These are phyloP conservation scores for Entomortierella beljakovae DNA, from an alignment of 192 early-diverging fungal species.

Conservation along the genomic window DNA sequence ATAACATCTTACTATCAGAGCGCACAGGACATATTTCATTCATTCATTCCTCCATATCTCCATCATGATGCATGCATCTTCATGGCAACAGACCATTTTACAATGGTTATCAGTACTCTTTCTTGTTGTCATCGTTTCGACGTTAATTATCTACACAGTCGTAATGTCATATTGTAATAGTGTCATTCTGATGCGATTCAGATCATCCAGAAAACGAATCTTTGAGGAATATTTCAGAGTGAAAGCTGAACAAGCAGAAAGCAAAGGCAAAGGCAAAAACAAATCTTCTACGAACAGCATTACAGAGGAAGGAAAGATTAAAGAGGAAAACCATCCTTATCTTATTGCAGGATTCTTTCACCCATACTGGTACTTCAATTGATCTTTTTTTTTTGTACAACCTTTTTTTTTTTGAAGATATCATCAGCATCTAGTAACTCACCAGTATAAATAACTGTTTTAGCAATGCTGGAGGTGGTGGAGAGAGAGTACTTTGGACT, in stretches of 20 bases:
- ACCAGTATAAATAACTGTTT: not conserved
- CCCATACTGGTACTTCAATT: constrained; percentile 78
- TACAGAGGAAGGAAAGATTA: not conserved
- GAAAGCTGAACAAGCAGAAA: not conserved
- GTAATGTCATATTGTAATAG: constrained; percentile 31
- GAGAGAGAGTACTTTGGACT: constrained; percentile 97
- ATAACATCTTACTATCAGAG: no score
- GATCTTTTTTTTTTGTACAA: not conserved
- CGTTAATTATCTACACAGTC: constrained; percentile 10
- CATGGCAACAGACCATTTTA: constrained; percentile 6
- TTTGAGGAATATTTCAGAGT: constrained; percentile 26
- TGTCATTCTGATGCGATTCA: constrained; percentile 24
- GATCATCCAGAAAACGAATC: constrained; percentile 32
- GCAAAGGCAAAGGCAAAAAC: not conserved
- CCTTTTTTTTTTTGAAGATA: not conserved
- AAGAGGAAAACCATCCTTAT: constrained; percentile 49
- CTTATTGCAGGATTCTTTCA: constrained; percentile 89
- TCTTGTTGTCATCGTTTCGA: not conserved
- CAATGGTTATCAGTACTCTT: constrained; percentile 11
- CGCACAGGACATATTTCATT: no score
- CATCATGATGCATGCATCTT: constrained; percentile 11
- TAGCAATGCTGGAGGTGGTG: constrained; percentile 92
- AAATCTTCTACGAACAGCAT: not conserved
- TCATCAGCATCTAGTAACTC: constrained; percentile 1
- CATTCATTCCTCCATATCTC: not conserved